These are phyloP conservation scores for Inga laurina DNA, from an alignment of 306 rosid genomes.

Conservation along the genomic window DNA sequence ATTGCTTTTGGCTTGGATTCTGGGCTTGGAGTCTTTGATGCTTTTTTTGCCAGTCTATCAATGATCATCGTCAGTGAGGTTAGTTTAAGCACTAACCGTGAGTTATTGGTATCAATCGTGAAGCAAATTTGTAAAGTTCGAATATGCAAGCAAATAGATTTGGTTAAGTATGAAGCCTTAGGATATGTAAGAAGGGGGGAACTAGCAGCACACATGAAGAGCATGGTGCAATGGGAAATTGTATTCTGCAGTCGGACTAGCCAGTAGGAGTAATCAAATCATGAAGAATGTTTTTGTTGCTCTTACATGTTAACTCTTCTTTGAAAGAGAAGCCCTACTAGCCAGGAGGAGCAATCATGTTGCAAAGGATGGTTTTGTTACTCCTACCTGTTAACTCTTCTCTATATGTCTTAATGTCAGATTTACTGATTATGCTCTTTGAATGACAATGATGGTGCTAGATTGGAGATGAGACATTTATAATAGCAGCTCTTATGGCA, in stretches of 20 bases:
- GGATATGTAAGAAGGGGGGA: background rate
- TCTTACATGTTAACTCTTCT: background rate
- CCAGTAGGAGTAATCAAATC: background rate
- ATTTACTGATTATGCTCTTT: conserved; percentile 12
- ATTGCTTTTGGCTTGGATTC: conserved; percentile 43
- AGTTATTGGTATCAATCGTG: background rate
- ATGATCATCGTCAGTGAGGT: conserved; percentile 84
- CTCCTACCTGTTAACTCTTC: background rate
- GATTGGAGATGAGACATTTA: conserved; percentile 99
- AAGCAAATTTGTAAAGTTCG: background rate
- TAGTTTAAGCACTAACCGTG: conserved; percentile 23
- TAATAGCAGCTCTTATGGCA: conserved; percentile 99
- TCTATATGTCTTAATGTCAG: background rate
- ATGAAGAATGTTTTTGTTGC: background rate
- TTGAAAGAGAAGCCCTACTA: background rate
- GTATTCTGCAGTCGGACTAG: background rate
- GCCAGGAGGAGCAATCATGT: background rate
- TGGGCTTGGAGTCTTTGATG: conserved; percentile 69
- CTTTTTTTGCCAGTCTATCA: conserved; percentile 69
- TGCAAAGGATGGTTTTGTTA: background rate
- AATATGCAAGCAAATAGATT: background rate
- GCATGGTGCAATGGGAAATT: background rate
- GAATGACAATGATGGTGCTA: conserved; percentile 48
- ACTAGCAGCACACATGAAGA: background rate
- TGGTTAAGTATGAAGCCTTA: background rate